Conservation (phyloP, 2,329 filamentous ascomycete genomes). For the Aureobasidium uvarum region DNA sequence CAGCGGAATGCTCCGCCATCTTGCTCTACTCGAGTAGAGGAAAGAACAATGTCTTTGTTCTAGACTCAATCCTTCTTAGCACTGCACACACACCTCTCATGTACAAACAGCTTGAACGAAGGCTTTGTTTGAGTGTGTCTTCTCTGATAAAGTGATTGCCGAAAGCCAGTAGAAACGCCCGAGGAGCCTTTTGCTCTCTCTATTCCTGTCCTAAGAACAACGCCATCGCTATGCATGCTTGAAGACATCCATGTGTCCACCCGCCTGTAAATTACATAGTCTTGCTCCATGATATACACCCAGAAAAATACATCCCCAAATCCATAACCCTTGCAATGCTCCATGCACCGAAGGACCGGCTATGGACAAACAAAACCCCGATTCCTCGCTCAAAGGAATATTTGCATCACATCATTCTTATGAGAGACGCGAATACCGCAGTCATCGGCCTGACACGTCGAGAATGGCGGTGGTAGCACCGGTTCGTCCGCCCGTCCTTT, state of each 20-base stretch:
- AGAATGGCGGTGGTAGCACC: constrained; percentile 42
- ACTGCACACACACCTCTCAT: background rate
- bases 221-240: constrained; percentile 25
- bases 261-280: constrained; percentile 1
- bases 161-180: background rate
- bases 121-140: background rate
- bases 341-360: background rate
- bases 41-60: constrained; percentile 1
- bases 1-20: constrained; percentile 4
- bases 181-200: background rate
- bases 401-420: constrained; percentile 42
- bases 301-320: background rate
- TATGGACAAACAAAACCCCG: background rate
- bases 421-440: constrained; percentile 42
- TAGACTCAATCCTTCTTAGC: background rate
- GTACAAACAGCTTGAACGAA: background rate
- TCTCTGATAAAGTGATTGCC: background rate
- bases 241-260: background rate
- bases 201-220: background rate
- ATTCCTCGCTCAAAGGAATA: constrained; percentile 39
- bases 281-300: constrained; percentile 4
- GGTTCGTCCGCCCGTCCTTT: constrained; percentile 40
- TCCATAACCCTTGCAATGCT: background rate
- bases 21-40: background rate
- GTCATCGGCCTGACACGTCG: constrained; percentile 47